phyloP scores from a whole-genome alignment of 768 basidiomycete genomes.

The Polyporus arcularius region DNA sequence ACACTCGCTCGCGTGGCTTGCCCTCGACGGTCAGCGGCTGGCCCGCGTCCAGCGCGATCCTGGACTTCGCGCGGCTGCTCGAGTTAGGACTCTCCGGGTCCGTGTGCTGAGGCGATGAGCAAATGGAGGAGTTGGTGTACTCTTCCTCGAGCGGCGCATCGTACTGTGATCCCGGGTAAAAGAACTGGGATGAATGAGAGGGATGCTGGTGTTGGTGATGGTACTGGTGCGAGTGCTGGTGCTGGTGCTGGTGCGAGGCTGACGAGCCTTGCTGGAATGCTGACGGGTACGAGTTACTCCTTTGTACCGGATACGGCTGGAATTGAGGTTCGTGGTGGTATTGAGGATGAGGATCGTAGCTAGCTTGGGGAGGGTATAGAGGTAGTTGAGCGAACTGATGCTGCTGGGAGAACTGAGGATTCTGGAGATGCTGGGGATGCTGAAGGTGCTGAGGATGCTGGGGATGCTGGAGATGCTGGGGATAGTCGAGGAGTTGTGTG shows the following conservation, averaged over 20 bases:
- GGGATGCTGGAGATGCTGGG: not conserved
- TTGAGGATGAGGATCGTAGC: not conserved
- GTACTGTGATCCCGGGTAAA: not conserved
- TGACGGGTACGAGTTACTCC: not conserved
- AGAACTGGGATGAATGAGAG: not conserved
- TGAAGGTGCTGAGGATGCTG: not conserved
- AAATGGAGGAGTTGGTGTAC: not conserved
- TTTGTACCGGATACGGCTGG: not conserved
- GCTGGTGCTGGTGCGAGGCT: not conserved
- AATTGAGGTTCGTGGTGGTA: not conserved
- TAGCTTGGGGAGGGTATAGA: not conserved
- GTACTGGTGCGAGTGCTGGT: not conserved
- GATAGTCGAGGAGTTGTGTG: not conserved
- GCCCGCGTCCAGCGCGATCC: constrained; percentile 9
- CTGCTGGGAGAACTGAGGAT: not conserved
- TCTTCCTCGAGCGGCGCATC: constrained; percentile 1
- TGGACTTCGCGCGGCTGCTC: not conserved
- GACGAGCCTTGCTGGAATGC: constrained; percentile 11
- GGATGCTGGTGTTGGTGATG: not conserved
- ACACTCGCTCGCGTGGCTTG: constrained; percentile 15
- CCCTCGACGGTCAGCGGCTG: constrained; percentile 19
- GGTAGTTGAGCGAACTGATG: not conserved
- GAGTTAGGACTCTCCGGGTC: constrained; percentile 6
- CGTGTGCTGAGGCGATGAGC: not conserved
- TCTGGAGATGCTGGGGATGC: not conserved